Evolutionary conservation across 2,329 filamentous ascomycete species (phyloP), one percentile per base, ranked within the genome.

Genomic region (Paraconiothyrium brasiliense): DNA sequence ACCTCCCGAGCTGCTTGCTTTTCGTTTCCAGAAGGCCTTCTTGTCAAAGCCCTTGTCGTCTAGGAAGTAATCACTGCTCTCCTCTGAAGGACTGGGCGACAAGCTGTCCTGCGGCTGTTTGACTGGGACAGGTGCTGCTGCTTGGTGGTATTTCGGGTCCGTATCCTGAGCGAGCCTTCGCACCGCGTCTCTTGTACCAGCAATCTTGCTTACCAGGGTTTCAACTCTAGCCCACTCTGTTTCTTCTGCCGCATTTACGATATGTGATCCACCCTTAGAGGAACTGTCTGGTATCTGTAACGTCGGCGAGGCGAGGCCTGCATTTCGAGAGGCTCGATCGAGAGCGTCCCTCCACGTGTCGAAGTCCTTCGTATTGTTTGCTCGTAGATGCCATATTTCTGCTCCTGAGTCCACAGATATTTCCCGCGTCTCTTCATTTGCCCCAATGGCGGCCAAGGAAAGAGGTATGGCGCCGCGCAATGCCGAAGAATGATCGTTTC

Each of bases 381-480:
- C 93, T 71, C 90, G 90, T 34, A 99, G 83, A 80, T 98, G 95
- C 95, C 95, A 99, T 30, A 99, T 89, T 78, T 99, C 95, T 2
- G 95, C 94, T 1, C 95, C 95, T 0, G 95, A 98, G 76, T 99
- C 95, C 60, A 99, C 95, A 46, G 91, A 97, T 57, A 99, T 97
- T 78, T 98, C 94, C 66, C 93, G 87, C 41, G 92, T 89, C 72
- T 92, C 89, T 76, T 95, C 92, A 74, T 97, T 94, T 8, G 93
- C 93, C 3, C 94, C 92, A 61, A 99, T 91, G 4, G 93, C 95
- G 16, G 95, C 95, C 55, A 99, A 82, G 30, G 93, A 95, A 9
- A 99, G 84, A 0, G 95, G 95, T 55, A 99, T 95, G 8, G 95
- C 93, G 20, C 95, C 95, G 62, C 95, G 89, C 47, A 99, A 84